Evolutionary conservation across 257 asterid species (phyloP).

Genomic region (Nicotiana otophora): DNA sequence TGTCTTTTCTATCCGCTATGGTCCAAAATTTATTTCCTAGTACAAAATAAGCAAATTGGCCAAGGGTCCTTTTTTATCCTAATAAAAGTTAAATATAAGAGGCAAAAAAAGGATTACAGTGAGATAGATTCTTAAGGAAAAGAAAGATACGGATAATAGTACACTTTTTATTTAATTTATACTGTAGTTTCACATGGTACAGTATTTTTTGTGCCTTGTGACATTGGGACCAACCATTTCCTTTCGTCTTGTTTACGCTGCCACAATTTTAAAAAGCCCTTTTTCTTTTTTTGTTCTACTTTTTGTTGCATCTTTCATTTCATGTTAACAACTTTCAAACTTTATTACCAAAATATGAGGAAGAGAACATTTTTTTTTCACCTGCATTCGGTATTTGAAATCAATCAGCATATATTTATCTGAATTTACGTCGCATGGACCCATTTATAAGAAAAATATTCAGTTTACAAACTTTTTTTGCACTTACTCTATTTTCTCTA

Average conservation of each 20-base stretch:
- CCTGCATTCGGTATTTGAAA: too few relatives aligned
- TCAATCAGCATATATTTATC: too few relatives aligned
- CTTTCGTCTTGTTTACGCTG: conserved; percentile 13
- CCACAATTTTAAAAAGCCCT: conserved; percentile 22
- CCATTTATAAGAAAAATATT: too few relatives aligned
- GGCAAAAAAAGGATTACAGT: conserved; percentile 8
- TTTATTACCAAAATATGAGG: too few relatives aligned
- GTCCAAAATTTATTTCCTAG: conserved; percentile 1
- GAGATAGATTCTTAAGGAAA: conserved; percentile 26
- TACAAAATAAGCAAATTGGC: neutral
- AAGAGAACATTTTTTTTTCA: too few relatives aligned
- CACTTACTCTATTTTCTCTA: too few relatives aligned
- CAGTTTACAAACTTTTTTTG: too few relatives aligned
- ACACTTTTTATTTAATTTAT: conserved; percentile 7
- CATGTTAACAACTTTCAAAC: too few relatives aligned
- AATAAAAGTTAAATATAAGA: conserved; percentile 5
- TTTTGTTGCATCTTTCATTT: neutral
- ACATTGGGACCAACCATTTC: conserved; percentile 23
- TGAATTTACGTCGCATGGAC: too few relatives aligned
- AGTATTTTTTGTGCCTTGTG: conserved; percentile 11
- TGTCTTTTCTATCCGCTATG: neutral
- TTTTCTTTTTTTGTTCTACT: conserved; percentile 16
- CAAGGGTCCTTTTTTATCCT: neutral
- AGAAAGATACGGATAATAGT: neutral
- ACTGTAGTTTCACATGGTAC: conserved; percentile 36